Evolutionary conservation across 2,329 filamentous ascomycete genomes (phyloP), one percentile per base, ranked within the genome.

Genomic region (Claviceps cyperi): DNA sequence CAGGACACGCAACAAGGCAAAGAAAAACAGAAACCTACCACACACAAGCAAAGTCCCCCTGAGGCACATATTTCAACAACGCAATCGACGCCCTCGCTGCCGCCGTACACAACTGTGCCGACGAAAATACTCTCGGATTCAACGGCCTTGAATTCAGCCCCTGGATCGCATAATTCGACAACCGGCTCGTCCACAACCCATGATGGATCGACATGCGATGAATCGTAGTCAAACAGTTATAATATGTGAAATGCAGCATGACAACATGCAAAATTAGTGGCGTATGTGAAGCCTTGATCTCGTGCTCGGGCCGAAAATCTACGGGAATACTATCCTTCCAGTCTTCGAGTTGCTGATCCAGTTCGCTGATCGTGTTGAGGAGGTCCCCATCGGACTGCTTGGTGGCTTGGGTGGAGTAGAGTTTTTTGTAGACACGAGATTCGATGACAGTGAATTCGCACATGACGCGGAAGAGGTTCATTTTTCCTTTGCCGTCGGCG

Each of bases 191-290:
- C 92, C 92, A 98, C 68, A 95, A 96, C 14, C 92, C 92, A 62
- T 96, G 90, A 59, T 97, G 92, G 32, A 97, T 86, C 41, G 88
- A 94, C 92, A 97, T 98, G 48, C 92, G 86, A 64, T 98, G 92
- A 55, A 98, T 96, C 0, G 92, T 98, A 1, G 91, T 96, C 48
- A 98, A 70, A 59, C 90, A 96, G 64, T 98, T 98, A 71, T 97
- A 97, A 67, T 98, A 98, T 1, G 88, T 84, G 60, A 98, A 94
- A 65, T 98, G 92, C 51, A 98, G 71, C 64, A 95, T 87, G 53
- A 95, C 90, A 48, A 98, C 81, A 56, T 97, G 91, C 19, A 98
- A 73, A 19, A 97, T 90, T n/a, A 97, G 74, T 1, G 91, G 90
- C 0, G 89, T 94, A 64, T 96, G 88, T 0, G 84, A 85, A 0